phyloP scores from a whole-genome alignment of 495 filamentous ascomycete genomes.

The Podospora appendiculata region DNA sequence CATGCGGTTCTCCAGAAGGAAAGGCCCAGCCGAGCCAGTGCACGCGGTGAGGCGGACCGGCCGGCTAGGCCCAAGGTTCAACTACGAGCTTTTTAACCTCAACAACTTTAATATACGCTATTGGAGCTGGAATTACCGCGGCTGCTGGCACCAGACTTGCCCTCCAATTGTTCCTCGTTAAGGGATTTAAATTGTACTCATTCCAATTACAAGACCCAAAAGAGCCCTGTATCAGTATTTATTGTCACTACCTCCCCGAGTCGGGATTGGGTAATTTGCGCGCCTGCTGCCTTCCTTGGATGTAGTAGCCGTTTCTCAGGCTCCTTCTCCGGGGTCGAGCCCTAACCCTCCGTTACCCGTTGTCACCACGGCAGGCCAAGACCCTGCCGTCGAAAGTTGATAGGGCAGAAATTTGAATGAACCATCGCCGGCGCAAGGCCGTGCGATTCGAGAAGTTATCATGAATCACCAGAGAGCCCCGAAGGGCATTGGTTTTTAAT shows the following conservation, averaged over 20 bases:
- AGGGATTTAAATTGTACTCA: slow-evolving; percentile 39
- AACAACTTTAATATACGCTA: slow-evolving; percentile 34
- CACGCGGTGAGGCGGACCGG: slow-evolving; percentile 57
- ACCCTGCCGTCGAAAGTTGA: slow-evolving; percentile 54
- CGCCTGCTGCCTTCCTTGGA: slow-evolving; percentile 40
- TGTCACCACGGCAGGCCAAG: slow-evolving; percentile 45
- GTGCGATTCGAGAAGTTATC: slow-evolving; percentile 59
- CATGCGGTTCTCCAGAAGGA: slow-evolving; percentile 58
- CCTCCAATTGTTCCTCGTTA: slow-evolving; percentile 51
- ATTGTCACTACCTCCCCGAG: slow-evolving; percentile 40
- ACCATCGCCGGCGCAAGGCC: slow-evolving; percentile 56
- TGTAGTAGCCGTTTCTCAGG: slow-evolving; percentile 39
- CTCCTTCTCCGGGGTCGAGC: slow-evolving; percentile 39
- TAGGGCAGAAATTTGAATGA: slow-evolving; percentile 63
- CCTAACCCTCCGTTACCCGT: slow-evolving; percentile 48
- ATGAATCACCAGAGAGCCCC: slow-evolving; percentile 58
- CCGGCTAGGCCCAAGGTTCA: slow-evolving; percentile 37
- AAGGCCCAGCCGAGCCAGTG: slow-evolving; percentile 55
- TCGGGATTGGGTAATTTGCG: slow-evolving; percentile 47
- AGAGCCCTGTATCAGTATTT: slow-evolving; percentile 51
- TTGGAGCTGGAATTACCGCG: slow-evolving; percentile 29
- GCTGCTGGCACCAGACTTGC: slow-evolving; percentile 39
- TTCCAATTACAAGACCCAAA: slow-evolving; percentile 38
- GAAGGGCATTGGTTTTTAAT: slow-evolving; percentile 60
- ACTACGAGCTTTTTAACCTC: slow-evolving; percentile 29